phyloP scores from a whole-genome alignment of 2,329 filamentous ascomycete species.

The Drechslera avenae region DNA sequence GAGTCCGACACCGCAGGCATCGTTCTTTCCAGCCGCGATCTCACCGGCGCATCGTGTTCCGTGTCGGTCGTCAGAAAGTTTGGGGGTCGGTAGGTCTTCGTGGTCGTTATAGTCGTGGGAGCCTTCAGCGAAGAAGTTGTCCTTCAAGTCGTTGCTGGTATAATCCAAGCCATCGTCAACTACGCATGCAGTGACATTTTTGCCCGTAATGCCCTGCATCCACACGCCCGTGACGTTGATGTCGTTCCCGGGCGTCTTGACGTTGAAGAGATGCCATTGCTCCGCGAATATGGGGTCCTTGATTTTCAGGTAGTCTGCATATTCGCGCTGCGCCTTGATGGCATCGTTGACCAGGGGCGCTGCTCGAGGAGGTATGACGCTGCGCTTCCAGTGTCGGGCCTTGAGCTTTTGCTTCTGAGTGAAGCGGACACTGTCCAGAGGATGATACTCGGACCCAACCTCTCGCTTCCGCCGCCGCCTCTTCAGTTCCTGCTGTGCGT shows the following conservation, averaged over 20 bases:
- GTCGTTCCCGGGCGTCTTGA: slow-evolving; percentile 80
- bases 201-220: slow-evolving; percentile 87
- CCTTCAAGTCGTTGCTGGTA: slow-evolving; percentile 88
- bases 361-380: slow-evolving; percentile 40
- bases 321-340: slow-evolving; percentile 53
- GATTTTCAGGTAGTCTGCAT: slow-evolving; percentile 68
- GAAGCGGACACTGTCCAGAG: slow-evolving; percentile 75
- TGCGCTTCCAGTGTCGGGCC: slow-evolving; percentile 65
- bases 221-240: slow-evolving; percentile 96
- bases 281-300: slow-evolving; percentile 87
- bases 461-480: slow-evolving; percentile 67
- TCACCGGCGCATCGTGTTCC: slow-evolving; percentile 95
- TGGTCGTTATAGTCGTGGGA: slow-evolving; percentile 97
- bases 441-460: slow-evolving; percentile 53
- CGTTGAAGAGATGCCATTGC: slow-evolving; percentile 95
- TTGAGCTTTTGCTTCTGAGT: slow-evolving; percentile 77
- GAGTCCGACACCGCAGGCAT: slow-evolving; percentile 93
- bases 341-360: slow-evolving; percentile 50
- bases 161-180: slow-evolving; percentile 97
- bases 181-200: slow-evolving; percentile 87
- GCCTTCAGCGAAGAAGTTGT: slow-evolving; percentile 90
- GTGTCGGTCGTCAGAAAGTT: slow-evolving; percentile 83
- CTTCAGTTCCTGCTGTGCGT: slow-evolving; percentile 58
- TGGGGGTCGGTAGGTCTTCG: slow-evolving; percentile 75
- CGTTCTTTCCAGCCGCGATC: slow-evolving; percentile 86